These are phyloP conservation scores for Dioszegia crocea DNA, from an alignment of 768 basidiomycete genomes.

Conservation along the genomic window DNA sequence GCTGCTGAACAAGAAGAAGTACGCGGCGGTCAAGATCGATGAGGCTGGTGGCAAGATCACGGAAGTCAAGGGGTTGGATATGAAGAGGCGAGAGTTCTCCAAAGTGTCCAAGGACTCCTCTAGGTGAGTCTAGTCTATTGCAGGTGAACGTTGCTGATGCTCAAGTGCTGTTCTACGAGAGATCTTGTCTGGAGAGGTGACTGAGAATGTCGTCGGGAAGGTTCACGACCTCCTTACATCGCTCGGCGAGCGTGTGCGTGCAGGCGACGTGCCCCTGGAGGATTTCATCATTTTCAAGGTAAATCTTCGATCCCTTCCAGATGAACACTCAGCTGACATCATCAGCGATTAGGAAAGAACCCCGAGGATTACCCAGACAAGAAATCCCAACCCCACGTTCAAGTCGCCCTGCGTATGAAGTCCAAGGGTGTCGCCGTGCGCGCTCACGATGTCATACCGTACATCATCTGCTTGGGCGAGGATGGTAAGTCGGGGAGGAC, in stretches of 20 bases:
- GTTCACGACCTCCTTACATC: constrained; percentile 86
- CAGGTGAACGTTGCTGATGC: not conserved
- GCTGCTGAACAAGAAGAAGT: constrained; percentile 97
- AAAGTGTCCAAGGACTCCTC: constrained; percentile 86
- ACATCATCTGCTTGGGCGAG: constrained; percentile 75
- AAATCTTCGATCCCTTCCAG: constrained; percentile 10
- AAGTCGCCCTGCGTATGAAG: constrained; percentile 89
- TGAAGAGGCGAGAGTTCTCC: constrained; percentile 97
- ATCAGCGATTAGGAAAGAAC: constrained; percentile 86
- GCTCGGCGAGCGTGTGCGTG: constrained; percentile 61
- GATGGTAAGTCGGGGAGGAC: constrained; percentile 68
- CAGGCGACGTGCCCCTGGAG: constrained; percentile 74
- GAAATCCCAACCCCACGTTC: constrained; percentile 92
- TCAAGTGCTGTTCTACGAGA: constrained; percentile 82
- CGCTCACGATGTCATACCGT: constrained; percentile 88
- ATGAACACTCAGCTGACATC: not conserved
- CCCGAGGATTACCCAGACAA: constrained; percentile 96
- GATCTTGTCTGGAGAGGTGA: constrained; percentile 83
- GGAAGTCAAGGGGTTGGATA: constrained; percentile 95
- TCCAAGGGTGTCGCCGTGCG: constrained; percentile 72
- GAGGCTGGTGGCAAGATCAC: constrained; percentile 67
- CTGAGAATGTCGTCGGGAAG: constrained; percentile 79
- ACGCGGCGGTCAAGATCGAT: constrained; percentile 92
- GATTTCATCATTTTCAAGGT: constrained; percentile 96
- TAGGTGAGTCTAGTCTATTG: constrained; percentile 52